Evolutionary conservation across 768 basidiomycete genomes (phyloP).

Genomic region (Mycena rebaudengoi): DNA sequence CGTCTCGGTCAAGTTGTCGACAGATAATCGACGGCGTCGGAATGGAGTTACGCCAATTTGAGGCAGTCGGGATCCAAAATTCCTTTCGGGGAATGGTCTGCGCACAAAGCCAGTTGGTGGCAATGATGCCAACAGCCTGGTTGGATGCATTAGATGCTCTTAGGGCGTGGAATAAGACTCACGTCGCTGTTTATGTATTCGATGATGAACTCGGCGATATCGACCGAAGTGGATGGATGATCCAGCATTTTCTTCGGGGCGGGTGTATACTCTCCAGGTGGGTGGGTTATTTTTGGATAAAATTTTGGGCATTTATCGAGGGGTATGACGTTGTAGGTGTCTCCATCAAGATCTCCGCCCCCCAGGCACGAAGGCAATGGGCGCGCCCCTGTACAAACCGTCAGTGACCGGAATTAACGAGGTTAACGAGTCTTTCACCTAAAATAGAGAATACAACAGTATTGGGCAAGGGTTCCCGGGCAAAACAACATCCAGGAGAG

Average conservation of each 20-base stretch:
- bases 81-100: slow-evolving; percentile 58
- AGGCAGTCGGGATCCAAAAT: slow-evolving; percentile 64
- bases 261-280: slow-evolving; percentile 59
- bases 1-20: slow-evolving; percentile 32
- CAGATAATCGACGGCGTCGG: slow-evolving; percentile 72
- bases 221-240: slow-evolving; percentile 62
- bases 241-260: slow-evolving; percentile 54
- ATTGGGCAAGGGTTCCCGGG: slow-evolving; percentile 60
- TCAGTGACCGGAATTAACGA: not conserved
- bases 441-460: slow-evolving; percentile 70
- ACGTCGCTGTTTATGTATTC: slow-evolving; percentile 76
- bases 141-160: not conserved
- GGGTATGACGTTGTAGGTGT: slow-evolving; percentile 63
- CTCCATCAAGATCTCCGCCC: slow-evolving; percentile 78
- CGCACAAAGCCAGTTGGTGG: slow-evolving; percentile 71
- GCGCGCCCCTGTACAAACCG: slow-evolving; percentile 51
- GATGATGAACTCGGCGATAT: slow-evolving; percentile 75
- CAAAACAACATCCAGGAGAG: slow-evolving; percentile 60
- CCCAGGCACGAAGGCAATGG: slow-evolving; percentile 71
- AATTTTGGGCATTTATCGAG: slow-evolving; percentile 49
- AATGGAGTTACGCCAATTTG: slow-evolving; percentile 63
- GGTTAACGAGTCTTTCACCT: slow-evolving; percentile 45
- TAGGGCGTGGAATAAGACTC: slow-evolving; percentile 25
- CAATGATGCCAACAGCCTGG: slow-evolving; percentile 61
- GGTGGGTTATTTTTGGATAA: slow-evolving; percentile 25